Evolutionary conservation across 2,329 filamentous ascomycete genomes (phyloP).

Genomic region (Colletotrichum spinosum): DNA sequence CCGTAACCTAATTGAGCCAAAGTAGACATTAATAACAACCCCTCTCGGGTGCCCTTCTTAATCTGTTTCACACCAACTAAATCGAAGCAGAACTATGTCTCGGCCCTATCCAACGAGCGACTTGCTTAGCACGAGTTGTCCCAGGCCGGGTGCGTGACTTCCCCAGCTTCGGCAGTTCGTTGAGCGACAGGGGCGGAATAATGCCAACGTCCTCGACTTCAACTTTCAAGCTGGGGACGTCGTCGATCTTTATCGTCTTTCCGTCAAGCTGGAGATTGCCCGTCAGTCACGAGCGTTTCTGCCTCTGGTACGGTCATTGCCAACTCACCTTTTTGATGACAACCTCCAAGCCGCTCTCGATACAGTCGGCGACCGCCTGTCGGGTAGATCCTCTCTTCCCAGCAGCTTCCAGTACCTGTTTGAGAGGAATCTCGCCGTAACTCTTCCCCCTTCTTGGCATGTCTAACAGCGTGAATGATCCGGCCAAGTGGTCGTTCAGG

Average conservation of each 20-base stretch:
- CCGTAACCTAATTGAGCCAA: too few species aligned
- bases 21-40: too few species aligned
- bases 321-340: constrained; percentile 48
- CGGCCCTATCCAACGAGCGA: not conserved
- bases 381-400: not conserved
- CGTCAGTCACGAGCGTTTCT: constrained; percentile 11
- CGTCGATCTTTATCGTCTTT: constrained; percentile 40
- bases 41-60: too few species aligned
- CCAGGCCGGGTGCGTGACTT: constrained; percentile 19
- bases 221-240: constrained; percentile 51
- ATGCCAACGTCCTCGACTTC: constrained; percentile 49
- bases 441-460: constrained; percentile 50
- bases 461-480: constrained; percentile 48
- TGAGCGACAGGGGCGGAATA: constrained; percentile 41
- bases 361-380: not conserved
- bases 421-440: constrained; percentile 49
- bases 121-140: constrained; percentile 6
- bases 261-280: constrained; percentile 46
- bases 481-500: constrained; percentile 44
- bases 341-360: constrained; percentile 42
- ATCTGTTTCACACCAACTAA: not conserved
- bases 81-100: not conserved
- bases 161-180: constrained; percentile 45
- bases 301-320: not conserved
- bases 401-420: constrained; percentile 28